A percentile compares a stretch with the other conserved stretches of the same genome.
Evolutionary conservation across 768 basidiomycete species (phyloP).

Genomic region (Mycena kentingensis): DNA sequence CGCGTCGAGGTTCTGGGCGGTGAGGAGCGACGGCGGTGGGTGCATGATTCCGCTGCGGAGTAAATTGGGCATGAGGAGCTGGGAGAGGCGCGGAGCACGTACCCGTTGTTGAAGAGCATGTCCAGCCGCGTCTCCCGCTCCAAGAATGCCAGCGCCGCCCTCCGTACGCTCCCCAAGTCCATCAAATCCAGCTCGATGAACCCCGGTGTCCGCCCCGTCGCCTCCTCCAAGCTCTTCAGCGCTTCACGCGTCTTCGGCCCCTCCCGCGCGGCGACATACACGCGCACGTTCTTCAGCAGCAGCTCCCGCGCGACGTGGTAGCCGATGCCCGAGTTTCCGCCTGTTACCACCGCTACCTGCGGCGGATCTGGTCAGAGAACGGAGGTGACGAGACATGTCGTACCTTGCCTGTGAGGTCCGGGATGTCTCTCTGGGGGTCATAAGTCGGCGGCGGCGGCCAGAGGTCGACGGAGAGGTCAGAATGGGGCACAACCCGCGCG

Average conservation of each 20-base stretch:
- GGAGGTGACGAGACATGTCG: background rate
- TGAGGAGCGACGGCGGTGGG: conserved; percentile 23
- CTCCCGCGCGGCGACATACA: conserved; percentile 30
- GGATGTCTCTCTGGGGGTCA: conserved; percentile 30
- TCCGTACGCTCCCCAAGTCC: conserved; percentile 29
- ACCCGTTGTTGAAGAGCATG: conserved; percentile 33
- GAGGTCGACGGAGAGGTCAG: conserved; percentile 9
- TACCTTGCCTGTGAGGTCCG: conserved; percentile 37
- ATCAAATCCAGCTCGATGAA: conserved; percentile 31
- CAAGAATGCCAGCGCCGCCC: conserved; percentile 30
- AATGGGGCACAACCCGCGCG: conserved; percentile 10
- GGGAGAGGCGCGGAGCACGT: background rate
- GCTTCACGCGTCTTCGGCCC: conserved; percentile 22
- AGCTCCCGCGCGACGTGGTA: conserved; percentile 40
- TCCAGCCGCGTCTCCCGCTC: conserved; percentile 22
- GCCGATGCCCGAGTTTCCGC: conserved; percentile 44
- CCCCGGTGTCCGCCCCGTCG: conserved; percentile 27
- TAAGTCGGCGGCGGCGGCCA: conserved; percentile 9
- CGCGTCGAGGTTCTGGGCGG: conserved; percentile 22
- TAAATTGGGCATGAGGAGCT: background rate
- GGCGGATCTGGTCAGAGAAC: background rate
- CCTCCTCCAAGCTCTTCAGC: conserved; percentile 28
- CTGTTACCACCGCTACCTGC: conserved; percentile 37
- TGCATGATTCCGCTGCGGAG: conserved; percentile 27
- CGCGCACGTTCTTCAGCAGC: conserved; percentile 30